Percentiles rank a stretch among this genome's conserved stretches.
phyloP scores from a whole-genome alignment of 768 basidiomycete genomes.

The Mycena crocata region DNA sequence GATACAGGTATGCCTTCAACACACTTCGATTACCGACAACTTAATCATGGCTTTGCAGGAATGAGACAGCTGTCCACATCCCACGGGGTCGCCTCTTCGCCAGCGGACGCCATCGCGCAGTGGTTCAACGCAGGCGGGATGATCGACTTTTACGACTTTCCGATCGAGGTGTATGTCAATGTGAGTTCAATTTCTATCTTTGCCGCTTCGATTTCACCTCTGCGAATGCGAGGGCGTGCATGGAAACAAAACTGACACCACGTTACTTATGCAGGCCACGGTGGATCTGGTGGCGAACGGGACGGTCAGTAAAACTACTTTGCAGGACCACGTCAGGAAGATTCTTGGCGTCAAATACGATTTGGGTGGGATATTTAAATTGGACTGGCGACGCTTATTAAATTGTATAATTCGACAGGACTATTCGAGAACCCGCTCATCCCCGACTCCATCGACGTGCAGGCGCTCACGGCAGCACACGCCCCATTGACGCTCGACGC shows the following conservation, averaged over 20 bases:
- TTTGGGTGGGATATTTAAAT: constrained; percentile 26
- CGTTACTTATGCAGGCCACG: constrained; percentile 22
- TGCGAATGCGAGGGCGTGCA: no score
- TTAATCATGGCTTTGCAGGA: constrained; percentile 5
- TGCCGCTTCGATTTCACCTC: no score
- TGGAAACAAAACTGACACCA: not conserved
- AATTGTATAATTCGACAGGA: constrained; percentile 10
- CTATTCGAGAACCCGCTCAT: constrained; percentile 35
- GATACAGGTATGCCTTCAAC: constrained; percentile 32
- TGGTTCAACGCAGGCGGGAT: constrained; percentile 43
- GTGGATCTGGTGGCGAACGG: constrained; percentile 34
- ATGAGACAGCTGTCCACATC: constrained; percentile 30
- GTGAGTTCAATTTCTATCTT: constrained; percentile 18
- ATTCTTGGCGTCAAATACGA: constrained; percentile 41
- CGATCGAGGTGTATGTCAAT: constrained; percentile 34
- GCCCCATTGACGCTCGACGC: constrained; percentile 40
- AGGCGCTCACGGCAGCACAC: constrained; percentile 31
- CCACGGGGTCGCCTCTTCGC: constrained; percentile 34
- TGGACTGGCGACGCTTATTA: not conserved
- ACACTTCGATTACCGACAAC: not conserved
- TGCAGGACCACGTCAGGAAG: constrained; percentile 33
- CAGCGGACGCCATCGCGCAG: constrained; percentile 39
- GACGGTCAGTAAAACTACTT: constrained; percentile 31
- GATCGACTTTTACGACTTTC: constrained; percentile 40
- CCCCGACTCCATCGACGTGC: constrained; percentile 29